Evolutionary conservation across 345 rosid genomes (phyloP).

Genomic region (Abelmoschus esculentus): DNA sequence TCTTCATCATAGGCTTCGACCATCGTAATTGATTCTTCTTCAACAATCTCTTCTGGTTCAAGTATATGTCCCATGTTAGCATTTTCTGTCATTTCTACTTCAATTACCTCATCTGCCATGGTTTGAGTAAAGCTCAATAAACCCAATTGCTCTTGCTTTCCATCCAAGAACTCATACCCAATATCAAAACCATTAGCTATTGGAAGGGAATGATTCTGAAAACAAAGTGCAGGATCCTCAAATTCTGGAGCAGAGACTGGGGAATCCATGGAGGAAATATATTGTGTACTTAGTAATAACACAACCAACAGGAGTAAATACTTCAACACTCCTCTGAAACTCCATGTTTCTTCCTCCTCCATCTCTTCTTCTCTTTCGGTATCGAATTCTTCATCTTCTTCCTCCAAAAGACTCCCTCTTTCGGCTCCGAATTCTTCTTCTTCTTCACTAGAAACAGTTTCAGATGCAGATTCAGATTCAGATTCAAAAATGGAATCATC

Average conservation of each 20-base stretch:
- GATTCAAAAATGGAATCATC: background rate
- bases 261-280: constrained; percentile 31
- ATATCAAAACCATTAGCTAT: constrained; percentile 5
- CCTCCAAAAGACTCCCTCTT: background rate
- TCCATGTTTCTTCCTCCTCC: constrained; percentile 22
- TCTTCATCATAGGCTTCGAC: background rate
- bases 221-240: constrained; percentile 14
- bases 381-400: constrained; percentile 16
- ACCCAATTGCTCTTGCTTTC: background rate
- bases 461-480: background rate
- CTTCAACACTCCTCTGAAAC: constrained; percentile 18
- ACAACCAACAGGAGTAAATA: constrained; percentile 19
- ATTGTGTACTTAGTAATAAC: constrained; percentile 23
- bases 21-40: background rate
- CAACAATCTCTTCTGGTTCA: background rate
- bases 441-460: background rate
- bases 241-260: constrained; percentile 13
- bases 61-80: background rate
- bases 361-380: constrained; percentile 13
- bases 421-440: constrained; percentile 1
- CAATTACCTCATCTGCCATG: background rate
- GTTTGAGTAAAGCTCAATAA: constrained; percentile 6
- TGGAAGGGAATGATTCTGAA: constrained; percentile 15
- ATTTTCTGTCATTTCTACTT: constrained; percentile 8
- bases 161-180: constrained; percentile 2